Percentiles rank a stretch among this genome's conserved stretches.
Conservation (phyloP, 1,284 basidiomycete genomes). For the Cutaneotrichosporon dermatis region DNA sequence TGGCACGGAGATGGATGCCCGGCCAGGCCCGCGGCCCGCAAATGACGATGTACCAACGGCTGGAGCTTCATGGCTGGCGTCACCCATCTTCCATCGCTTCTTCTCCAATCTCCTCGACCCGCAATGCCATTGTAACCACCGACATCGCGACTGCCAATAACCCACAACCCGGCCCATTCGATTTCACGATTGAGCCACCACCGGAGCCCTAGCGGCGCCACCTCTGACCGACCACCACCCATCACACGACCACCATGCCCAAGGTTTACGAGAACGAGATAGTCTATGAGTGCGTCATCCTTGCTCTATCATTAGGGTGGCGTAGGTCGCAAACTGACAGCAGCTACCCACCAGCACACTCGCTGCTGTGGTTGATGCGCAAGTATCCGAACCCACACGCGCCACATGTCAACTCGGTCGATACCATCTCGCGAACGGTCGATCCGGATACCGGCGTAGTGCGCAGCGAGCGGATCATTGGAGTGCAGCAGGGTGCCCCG, state of each 20-base stretch:
- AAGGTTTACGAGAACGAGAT: constrained; percentile 24
- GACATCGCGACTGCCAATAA: not conserved
- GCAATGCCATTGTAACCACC: not conserved
- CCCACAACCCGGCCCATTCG: too few relatives aligned
- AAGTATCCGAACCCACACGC: constrained; percentile 95
- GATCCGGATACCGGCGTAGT: constrained; percentile 80
- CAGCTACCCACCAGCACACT: constrained; percentile 80
- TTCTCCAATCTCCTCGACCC: too few relatives aligned
- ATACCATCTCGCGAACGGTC: constrained; percentile 77
- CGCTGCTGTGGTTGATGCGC: constrained; percentile 82
- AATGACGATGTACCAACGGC: not conserved
- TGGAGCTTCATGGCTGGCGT: too few relatives aligned
- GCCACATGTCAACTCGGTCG: constrained; percentile 84
- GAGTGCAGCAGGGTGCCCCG: constrained; percentile 48
- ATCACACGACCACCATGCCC: constrained; percentile 13
- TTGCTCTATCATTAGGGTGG: not conserved
- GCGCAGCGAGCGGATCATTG: constrained; percentile 58
- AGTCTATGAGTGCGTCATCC: constrained; percentile 14
- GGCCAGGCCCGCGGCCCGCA: not conserved
- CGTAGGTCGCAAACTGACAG: not conserved
- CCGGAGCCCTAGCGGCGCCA: too few relatives aligned
- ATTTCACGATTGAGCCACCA: too few relatives aligned
- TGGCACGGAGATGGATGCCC: too few relatives aligned
- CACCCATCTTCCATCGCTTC: too few relatives aligned
- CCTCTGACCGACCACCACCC: not conserved